Evolutionary conservation across 768 basidiomycete species (phyloP).

Genomic region (Kwoniella sp.): DNA sequence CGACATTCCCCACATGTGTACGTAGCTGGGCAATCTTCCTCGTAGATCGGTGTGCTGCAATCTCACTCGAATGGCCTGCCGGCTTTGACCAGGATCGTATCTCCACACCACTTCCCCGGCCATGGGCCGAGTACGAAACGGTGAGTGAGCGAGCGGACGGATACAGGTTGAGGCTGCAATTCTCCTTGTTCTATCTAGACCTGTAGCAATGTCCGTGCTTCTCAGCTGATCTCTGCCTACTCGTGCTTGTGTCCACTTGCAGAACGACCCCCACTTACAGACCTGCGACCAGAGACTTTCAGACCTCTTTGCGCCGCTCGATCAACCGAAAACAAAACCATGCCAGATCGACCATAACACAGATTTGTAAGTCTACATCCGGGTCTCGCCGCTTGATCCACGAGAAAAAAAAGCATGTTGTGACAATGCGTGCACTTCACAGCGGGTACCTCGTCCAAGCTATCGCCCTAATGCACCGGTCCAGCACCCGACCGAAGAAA

Average conservation of each 20-base stretch:
- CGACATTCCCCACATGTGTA: too few relatives aligned
- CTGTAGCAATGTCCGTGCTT: too few relatives aligned
- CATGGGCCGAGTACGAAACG: constrained; percentile 31
- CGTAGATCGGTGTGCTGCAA: constrained; percentile 29
- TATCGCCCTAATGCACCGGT: constrained; percentile 19
- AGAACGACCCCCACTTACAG: constrained; percentile 16
- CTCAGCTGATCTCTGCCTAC: too few relatives aligned
- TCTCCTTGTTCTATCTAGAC: too few relatives aligned
- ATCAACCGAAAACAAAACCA: background rate
- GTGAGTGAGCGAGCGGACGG: constrained; percentile 8
- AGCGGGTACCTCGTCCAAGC: constrained; percentile 9
- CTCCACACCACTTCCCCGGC: constrained; percentile 27
- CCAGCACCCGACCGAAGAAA: background rate
- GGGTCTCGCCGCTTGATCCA: too few relatives aligned
- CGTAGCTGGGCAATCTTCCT: constrained; percentile 36
- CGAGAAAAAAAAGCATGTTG: too few relatives aligned
- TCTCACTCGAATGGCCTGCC: constrained; percentile 19
- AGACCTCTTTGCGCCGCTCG: constrained; percentile 1
- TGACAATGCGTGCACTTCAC: too few relatives aligned
- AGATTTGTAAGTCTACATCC: constrained; percentile 3
- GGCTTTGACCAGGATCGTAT: constrained; percentile 17
- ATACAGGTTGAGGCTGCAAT: too few relatives aligned
- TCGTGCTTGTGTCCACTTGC: too few relatives aligned
- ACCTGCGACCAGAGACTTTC: constrained; percentile 16
- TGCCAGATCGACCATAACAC: constrained; percentile 7